Conservation (phyloP, 768 basidiomycete genomes). For the Pisolithus microcarpus region DNA sequence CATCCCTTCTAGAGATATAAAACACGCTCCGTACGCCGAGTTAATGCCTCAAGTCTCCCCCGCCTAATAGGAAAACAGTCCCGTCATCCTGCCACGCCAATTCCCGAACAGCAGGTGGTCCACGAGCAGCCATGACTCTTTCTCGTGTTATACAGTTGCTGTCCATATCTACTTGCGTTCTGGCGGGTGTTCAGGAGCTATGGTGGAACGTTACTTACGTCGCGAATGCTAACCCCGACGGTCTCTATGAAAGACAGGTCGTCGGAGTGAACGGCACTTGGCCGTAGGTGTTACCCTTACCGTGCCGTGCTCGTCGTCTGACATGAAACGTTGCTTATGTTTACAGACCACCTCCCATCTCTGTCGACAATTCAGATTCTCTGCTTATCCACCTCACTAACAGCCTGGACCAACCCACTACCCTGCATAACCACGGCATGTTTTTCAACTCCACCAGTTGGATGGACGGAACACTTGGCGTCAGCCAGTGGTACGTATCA, state of each 20-base stretch:
- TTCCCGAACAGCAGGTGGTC: background rate
- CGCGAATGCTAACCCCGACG: conserved; percentile 75
- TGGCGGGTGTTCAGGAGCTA: conserved; percentile 62
- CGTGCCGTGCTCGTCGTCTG: background rate
- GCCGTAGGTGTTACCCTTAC: conserved; percentile 56
- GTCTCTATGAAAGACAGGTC: conserved; percentile 64
- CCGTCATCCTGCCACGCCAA: too few relatives aligned
- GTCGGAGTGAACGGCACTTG: conserved; percentile 89
- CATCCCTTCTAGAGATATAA: background rate
- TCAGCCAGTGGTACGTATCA: conserved; percentile 70
- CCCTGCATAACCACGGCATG: conserved; percentile 93
- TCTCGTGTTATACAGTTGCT: conserved; percentile 12
- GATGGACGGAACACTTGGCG: conserved; percentile 81
- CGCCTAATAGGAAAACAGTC: too few relatives aligned
- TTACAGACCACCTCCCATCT: conserved; percentile 72
- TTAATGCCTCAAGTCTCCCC: background rate
- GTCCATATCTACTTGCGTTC: conserved; percentile 27
- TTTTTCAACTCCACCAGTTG: conserved; percentile 83
- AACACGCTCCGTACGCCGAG: background rate
- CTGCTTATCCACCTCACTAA: conserved; percentile 75
- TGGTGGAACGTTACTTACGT: conserved; percentile 95
- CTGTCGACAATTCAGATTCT: conserved; percentile 62
- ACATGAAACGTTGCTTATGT: background rate
- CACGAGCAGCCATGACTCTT: conserved; percentile 1
- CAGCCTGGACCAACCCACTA: conserved; percentile 55